Conservation (phyloP, 2,329 filamentous ascomycete genomes). For the Aureobasidium pullulans region DNA sequence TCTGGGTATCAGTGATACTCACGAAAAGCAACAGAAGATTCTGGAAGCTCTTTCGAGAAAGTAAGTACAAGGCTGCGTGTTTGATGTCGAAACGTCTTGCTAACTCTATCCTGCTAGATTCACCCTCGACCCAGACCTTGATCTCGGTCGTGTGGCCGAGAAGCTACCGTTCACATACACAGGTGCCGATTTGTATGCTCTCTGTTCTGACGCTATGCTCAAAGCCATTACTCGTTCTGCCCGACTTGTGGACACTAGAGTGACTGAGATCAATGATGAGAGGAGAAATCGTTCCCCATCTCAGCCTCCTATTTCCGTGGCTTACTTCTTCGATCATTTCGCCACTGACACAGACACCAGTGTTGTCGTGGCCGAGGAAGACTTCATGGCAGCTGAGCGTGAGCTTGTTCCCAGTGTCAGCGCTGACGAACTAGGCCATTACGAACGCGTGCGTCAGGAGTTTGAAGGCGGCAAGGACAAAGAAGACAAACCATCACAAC, state of each 20-base stretch:
- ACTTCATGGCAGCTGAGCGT: conserved; percentile 72
- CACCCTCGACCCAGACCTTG: conserved; percentile 70
- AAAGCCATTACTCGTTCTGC: conserved; percentile 94
- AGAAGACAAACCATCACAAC: conserved; percentile 26
- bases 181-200: conserved; percentile 91
- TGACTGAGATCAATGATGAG: conserved; percentile 58
- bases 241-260: conserved; percentile 72
- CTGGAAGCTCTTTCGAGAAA: conserved; percentile 91
- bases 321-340: conserved; percentile 92
- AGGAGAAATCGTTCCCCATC: conserved; percentile 26
- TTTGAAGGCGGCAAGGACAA: conserved; percentile 63
- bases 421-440: conserved; percentile 83
- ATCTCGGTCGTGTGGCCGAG: conserved; percentile 65
- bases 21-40: conserved; percentile 92
- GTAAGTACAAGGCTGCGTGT: conserved; percentile 44
- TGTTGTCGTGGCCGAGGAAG: conserved; percentile 81
- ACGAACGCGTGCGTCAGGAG: conserved; percentile 70
- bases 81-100: not conserved
- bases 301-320: conserved; percentile 60
- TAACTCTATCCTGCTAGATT: conserved; percentile 52
- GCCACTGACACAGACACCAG: conserved; percentile 74
- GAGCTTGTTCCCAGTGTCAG: conserved; percentile 94
- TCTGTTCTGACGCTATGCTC: conserved; percentile 97
- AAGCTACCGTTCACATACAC: conserved; percentile 91
- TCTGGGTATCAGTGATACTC: conserved; percentile 89